Percentiles rank a stretch among this genome's conserved stretches.
These are phyloP conservation scores for Talaromyces thailandensis DNA, from an alignment of 495 filamentous ascomycete genomes.

Conservation along the genomic window DNA sequence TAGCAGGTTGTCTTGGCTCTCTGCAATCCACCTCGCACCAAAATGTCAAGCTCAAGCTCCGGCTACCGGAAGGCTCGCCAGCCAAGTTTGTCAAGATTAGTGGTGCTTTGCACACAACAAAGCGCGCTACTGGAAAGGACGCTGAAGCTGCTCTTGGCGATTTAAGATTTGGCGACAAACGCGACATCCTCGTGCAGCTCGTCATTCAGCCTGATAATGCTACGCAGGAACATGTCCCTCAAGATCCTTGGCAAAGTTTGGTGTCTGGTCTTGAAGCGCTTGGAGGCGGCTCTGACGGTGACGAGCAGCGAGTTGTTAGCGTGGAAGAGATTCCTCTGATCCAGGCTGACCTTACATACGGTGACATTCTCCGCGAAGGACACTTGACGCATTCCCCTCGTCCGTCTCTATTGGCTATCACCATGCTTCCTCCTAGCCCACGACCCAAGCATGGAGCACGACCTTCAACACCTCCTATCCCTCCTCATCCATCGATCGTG, in stretches of 20 bases:
- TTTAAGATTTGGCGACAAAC: slow-evolving; percentile 92
- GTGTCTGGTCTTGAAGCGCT: slow-evolving; percentile 93
- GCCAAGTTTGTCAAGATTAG: slow-evolving; percentile 99
- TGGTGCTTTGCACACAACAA: slow-evolving; percentile 92
- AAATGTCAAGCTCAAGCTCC: slow-evolving; percentile 94
- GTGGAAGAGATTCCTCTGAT: slow-evolving; percentile 95
- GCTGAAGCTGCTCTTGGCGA: slow-evolving; percentile 91
- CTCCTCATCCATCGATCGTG: slow-evolving; percentile 90
- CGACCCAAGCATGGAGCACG: slow-evolving; percentile 52
- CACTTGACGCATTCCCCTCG: slow-evolving; percentile 79
- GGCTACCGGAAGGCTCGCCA: slow-evolving; percentile 89
- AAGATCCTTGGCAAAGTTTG: slow-evolving; percentile 95
- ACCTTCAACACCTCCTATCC: slow-evolving; percentile 73
- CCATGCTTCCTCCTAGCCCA: slow-evolving; percentile 77
- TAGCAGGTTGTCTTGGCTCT: slow-evolving; percentile 90
- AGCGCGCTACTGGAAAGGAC: slow-evolving; percentile 92
- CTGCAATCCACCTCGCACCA: slow-evolving; percentile 96
- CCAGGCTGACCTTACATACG: slow-evolving; percentile 89
- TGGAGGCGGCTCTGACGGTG: slow-evolving; percentile 80
- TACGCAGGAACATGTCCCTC: slow-evolving; percentile 76
- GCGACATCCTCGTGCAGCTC: slow-evolving; percentile 91
- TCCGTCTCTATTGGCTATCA: slow-evolving; percentile 91
- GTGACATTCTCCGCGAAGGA: slow-evolving; percentile 89
- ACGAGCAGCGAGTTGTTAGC: slow-evolving; percentile 74
- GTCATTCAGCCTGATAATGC: slow-evolving; percentile 85